phyloP scores from a whole-genome alignment of 106 monocot species.

The Agapanthus africanus region DNA sequence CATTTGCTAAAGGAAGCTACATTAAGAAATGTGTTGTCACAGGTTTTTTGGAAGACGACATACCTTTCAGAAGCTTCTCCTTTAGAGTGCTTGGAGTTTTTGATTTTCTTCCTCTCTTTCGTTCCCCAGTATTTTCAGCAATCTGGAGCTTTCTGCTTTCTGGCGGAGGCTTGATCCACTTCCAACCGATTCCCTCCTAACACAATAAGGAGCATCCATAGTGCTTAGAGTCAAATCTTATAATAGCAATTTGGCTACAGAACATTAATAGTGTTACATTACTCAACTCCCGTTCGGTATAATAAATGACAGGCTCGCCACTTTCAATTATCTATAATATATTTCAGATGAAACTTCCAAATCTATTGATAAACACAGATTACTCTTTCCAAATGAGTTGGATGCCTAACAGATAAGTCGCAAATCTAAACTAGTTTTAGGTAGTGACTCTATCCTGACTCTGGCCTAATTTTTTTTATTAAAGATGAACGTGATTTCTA shows the following conservation, averaged over 20 bases:
- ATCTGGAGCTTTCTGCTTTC: constrained; percentile 47
- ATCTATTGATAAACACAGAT: not conserved
- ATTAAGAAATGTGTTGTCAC: not conserved
- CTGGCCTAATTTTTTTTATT: not conserved
- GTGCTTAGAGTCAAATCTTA: not conserved
- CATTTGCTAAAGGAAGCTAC: not conserved
- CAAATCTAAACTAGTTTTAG: not conserved
- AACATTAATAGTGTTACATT: not conserved
- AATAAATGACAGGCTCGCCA: not conserved
- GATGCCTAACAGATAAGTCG: not conserved
- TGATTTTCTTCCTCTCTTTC: constrained; percentile 28
- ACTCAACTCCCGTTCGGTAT: not conserved
- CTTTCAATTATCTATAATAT: not conserved
- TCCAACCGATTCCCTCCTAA: constrained; percentile 75
- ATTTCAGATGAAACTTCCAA: not conserved
- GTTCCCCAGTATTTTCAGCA: constrained; percentile 37
- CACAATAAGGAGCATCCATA: too few species aligned
- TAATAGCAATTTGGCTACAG: not conserved
- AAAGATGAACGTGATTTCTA: not conserved
- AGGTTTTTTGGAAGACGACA: not conserved
- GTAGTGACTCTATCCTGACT: not conserved
- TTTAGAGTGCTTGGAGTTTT: constrained; percentile 28
- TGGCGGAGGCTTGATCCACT: constrained; percentile 77
- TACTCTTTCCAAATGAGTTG: too few species aligned
- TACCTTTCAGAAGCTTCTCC: constrained; percentile 71